Percentiles rank a stretch among this genome's conserved stretches.
Evolutionary conservation across 1,284 basidiomycete species (phyloP).

Genomic region (Vanrija humicola): DNA sequence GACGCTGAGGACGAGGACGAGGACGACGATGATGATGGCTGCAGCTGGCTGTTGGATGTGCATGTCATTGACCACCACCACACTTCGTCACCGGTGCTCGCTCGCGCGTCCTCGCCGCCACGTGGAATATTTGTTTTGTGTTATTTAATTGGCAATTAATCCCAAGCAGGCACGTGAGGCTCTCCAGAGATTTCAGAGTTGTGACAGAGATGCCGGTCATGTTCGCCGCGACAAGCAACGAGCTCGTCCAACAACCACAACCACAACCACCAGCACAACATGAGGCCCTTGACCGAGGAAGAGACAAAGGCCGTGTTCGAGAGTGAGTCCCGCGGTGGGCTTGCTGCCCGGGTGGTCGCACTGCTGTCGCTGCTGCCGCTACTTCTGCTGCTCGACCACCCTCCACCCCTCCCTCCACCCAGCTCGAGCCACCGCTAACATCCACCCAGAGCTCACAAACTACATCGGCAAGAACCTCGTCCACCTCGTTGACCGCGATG

Average conservation of each 20-base stretch:
- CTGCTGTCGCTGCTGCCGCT: too few species aligned
- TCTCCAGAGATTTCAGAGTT: slow-evolving; percentile 17
- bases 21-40: neutral
- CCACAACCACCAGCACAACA: slow-evolving; percentile 16
- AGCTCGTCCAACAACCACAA: neutral
- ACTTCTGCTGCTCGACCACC: neutral
- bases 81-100: slow-evolving; percentile 5
- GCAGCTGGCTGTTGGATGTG: neutral
- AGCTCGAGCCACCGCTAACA: neutral
- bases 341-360: too few species aligned
- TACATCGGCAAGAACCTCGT: slow-evolving; percentile 52
- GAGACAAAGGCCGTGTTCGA: slow-evolving; percentile 52
- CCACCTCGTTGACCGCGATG: slow-evolving; percentile 50
- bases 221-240: neutral
- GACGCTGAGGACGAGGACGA: neutral
- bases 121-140: slow-evolving; percentile 12
- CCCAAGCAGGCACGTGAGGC: slow-evolving; percentile 5
- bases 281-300: slow-evolving; percentile 51
- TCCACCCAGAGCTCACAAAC: slow-evolving; percentile 47
- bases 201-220: neutral
- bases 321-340: slow-evolving; percentile 32
- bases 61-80: neutral
- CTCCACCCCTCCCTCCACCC: neutral
- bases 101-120: slow-evolving; percentile 9
- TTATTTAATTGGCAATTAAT: slow-evolving; percentile 5